Evolutionary conservation across 78 protist species (phyloP), one percentile per base, ranked within the genome.

Genomic region (Parvularia atlantis): DNA sequence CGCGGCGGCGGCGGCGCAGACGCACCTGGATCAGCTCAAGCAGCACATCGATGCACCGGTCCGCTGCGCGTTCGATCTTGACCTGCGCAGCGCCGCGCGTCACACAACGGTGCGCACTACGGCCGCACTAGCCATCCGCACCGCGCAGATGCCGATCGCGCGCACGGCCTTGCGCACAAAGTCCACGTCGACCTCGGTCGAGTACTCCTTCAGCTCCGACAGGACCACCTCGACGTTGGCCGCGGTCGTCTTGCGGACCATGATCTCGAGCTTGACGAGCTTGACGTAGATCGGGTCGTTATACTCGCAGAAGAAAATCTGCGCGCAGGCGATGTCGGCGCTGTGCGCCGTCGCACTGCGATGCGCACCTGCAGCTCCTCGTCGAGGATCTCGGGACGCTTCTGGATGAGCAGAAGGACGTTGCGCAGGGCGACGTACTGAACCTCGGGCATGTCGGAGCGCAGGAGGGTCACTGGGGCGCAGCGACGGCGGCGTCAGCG

Each of bases 271-370:
- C 80, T 95, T 95, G 73, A 91, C 98, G 88, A 95, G 76, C 84
- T 95, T 95, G 60, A 95, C 96, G 73, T 93, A 95, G 84, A 89
- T 88, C 30, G 98, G 97, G 61, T 95, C 98, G 84, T 95, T 92
- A 88, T 90, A 95, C 75, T 91, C 87, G 78, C 90, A 85, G 82
- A 93, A 93, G 85, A 95, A 93, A 33, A 90, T 87, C 70, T 84
- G 86, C 76, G 88, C 54, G n/a, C n/a, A n/a, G n/a, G n/a, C n/a
- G n/a, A n/a, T n/a, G n/a, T n/a, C n/a, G n/a, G n/a, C n/a, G n/a
- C n/a, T n/a, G n/a, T n/a, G n/a, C n/a, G n/a, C n/a, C n/a, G n/a
- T n/a, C n/a, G n/a, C n/a, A n/a, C n/a, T n/a, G n/a, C n/a, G n/a
- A n/a, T n/a, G 46, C 9, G 46, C 9, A 41, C 46, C 46, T 41